A percentile compares a stretch with the other conserved stretches of the same genome.
phyloP scores from a whole-genome alignment of 1,139 yeast species.

The Nadsonia starkeyi-henricii region DNA sequence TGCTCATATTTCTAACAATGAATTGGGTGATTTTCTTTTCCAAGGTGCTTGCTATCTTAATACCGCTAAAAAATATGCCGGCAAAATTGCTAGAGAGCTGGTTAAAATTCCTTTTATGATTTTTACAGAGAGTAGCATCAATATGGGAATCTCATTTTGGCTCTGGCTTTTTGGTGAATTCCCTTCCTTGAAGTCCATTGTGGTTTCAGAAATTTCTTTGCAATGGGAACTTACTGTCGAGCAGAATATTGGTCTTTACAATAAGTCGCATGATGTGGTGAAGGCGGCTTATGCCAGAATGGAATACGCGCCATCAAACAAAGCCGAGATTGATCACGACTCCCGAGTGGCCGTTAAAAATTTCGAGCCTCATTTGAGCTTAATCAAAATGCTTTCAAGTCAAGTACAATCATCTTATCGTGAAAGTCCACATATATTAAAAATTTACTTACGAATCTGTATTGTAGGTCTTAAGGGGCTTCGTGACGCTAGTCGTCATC shows the following conservation, averaged over 20 bases:
- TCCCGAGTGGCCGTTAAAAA: conserved; percentile 35
- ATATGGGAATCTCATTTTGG: conserved; percentile 67
- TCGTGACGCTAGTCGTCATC: conserved; percentile 58
- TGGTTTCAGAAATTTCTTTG: conserved; percentile 54
- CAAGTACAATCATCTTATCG: conserved; percentile 69
- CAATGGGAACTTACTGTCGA: conserved; percentile 59
- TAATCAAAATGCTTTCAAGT: conserved; percentile 60
- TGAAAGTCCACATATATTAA: conserved; percentile 59
- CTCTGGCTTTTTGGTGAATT: conserved; percentile 63
- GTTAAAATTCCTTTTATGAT: conserved; percentile 60
- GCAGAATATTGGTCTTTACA: conserved; percentile 50
- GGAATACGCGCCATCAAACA: conserved; percentile 86
- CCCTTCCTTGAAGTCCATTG: conserved; percentile 39
- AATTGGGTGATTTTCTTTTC: conserved; percentile 18
- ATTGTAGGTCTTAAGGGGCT: conserved; percentile 42
- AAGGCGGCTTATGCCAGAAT: conserved; percentile 56
- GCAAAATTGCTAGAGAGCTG: conserved; percentile 14
- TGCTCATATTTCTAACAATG: conserved; percentile 10
- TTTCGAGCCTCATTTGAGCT: conserved; percentile 61
- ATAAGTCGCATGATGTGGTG: conserved; percentile 40
- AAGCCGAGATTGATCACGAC: conserved; percentile 38
- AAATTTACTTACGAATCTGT: conserved; percentile 51
- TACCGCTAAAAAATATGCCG: conserved; percentile 13
- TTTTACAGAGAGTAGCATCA: conserved; percentile 49
- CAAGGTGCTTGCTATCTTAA: conserved; percentile 16